Evolutionary conservation across 1,139 yeast genomes (phyloP).

Genomic region (Geotrichum carabidarum): DNA sequence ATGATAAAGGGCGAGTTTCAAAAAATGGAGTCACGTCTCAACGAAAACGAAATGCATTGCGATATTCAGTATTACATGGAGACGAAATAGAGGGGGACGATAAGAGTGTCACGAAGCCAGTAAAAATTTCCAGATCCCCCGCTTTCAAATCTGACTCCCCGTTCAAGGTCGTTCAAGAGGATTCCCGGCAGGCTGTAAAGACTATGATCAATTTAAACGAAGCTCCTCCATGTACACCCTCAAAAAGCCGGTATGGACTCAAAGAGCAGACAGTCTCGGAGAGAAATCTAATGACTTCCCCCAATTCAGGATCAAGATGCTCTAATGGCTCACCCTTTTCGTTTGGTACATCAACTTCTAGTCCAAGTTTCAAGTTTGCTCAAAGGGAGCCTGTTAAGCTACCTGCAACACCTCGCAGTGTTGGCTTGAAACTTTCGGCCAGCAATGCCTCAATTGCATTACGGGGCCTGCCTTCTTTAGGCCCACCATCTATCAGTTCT

Average conservation of each 20-base stretch:
- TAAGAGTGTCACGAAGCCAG: too few species aligned
- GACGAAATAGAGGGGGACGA: too few species aligned
- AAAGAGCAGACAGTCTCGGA: constrained; percentile 8
- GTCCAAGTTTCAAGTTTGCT: background rate
- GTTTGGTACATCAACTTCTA: background rate
- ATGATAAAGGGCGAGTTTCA: too few species aligned
- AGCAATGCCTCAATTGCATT: background rate
- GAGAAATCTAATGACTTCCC: background rate
- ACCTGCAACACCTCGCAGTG: background rate
- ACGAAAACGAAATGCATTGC: too few species aligned
- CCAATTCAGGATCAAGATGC: background rate
- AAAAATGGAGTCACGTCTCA: too few species aligned
- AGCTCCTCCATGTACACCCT: background rate
- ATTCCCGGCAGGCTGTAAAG: too few species aligned
- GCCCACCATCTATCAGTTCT: background rate
- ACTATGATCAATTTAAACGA: too few species aligned
- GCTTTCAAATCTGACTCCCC: too few species aligned
- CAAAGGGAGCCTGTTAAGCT: background rate
- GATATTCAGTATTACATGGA: too few species aligned
- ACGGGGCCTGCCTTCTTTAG: background rate
- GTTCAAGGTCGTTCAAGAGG: too few species aligned
- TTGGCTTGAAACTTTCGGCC: background rate
- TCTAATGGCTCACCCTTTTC: background rate
- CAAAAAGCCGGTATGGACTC: background rate
- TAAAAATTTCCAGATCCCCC: too few species aligned